These are phyloP conservation scores for Selaginella moellendorffii DNA, from an alignment of 75 land plant species.

Conservation along the genomic window DNA sequence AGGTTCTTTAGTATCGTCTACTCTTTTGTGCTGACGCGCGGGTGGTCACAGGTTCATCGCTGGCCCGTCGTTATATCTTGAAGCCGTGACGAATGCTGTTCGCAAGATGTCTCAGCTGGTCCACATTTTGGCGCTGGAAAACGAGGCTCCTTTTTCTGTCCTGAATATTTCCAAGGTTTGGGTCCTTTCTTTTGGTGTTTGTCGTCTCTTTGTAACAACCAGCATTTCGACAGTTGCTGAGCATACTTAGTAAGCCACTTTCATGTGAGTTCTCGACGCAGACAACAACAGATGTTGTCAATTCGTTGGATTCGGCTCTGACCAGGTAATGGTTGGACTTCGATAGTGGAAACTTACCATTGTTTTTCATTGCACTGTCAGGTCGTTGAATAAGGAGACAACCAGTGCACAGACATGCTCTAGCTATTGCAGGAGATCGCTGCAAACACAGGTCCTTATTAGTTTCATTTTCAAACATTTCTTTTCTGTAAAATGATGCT, in stretches of 20 bases:
- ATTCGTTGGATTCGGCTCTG: background rate
- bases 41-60: background rate
- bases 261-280: background rate
- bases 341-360: background rate
- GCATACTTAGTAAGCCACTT: background rate
- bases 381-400: background rate
- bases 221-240: background rate
- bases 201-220: background rate
- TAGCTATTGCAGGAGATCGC: background rate
- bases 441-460: background rate
- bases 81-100: conserved; percentile 4
- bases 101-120: conserved; percentile 2
- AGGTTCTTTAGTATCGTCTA: background rate
- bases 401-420: background rate
- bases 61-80: background rate
- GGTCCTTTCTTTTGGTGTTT: no score
- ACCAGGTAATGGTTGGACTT: no score
- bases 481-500: background rate
- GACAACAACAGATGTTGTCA: background rate
- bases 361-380: background rate
- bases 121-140: background rate
- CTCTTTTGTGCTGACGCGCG: background rate
- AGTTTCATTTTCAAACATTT: background rate
- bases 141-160: background rate
- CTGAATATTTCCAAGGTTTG: background rate